A percentile compares a stretch with the other conserved stretches of the same genome.
Evolutionary conservation across 129 eudicot genomes (phyloP).

Genomic region (carrot (Daucus carota)): DH1_v3.0 NC_030386.2:23601001-23601500

Average conservation of each 20-base stretch:
- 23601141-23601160: neutral
- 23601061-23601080: neutral
- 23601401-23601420: neutral
- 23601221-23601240: conserved; percentile 7
- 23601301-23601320: conserved; percentile 5
- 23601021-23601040: neutral
- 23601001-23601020: neutral
- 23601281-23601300: conserved; percentile 5
- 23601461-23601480: neutral
- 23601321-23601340: conserved; percentile 10
- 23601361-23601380: conserved; percentile 7
- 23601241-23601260: conserved; percentile 13
- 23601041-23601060: neutral
- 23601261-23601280: neutral
- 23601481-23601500: neutral
- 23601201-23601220: neutral
- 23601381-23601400: conserved; percentile 4
- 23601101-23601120: too few species aligned
- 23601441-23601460: neutral
- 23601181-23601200: neutral
- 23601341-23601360: conserved; percentile 12
- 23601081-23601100: too few species aligned
- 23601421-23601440: neutral
- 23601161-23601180: neutral
- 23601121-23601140: too few species aligned